Conservation (phyloP, 202 grass and related monocot genomes). For the Brachypodium distachyon region DNA sequence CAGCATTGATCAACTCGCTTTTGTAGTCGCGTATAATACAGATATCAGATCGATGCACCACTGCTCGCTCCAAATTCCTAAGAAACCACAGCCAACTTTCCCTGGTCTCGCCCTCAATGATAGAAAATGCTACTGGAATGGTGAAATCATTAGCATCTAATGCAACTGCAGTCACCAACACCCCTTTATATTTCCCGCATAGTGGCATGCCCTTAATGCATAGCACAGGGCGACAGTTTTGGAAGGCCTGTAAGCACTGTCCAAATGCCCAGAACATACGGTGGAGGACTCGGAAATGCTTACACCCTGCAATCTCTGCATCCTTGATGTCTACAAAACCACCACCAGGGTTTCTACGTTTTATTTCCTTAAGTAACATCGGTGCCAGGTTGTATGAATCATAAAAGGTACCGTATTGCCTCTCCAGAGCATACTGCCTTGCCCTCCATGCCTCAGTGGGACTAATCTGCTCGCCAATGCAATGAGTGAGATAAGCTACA, state of each 20-base stretch:
- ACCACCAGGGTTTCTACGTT: background rate
- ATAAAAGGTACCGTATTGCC: background rate
- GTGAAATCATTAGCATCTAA: conserved; percentile 16
- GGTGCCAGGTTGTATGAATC: background rate
- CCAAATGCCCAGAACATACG: background rate
- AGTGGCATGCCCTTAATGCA: background rate
- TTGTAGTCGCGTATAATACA: conserved; percentile 16
- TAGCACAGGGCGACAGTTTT: background rate
- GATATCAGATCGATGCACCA: background rate
- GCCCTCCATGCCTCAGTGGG: background rate
- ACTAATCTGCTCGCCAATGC: background rate
- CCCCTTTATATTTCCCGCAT: conserved; percentile 14
- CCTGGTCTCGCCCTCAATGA: background rate
- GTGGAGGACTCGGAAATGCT: background rate
- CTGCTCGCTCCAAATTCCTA: background rate
- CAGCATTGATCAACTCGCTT: background rate
- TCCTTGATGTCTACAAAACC: background rate
- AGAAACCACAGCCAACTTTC: conserved; percentile 18
- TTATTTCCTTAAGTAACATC: background rate
- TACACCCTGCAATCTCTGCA: conserved; percentile 11
- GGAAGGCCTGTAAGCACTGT: background rate
- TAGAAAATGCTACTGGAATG: conserved; percentile 15
- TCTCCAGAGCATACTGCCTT: background rate
- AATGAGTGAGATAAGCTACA: background rate
- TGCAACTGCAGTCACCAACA: background rate